Base-by-base conservation (phyloP, 441 rosid genomes). In the Populus hybrid region DNA sequence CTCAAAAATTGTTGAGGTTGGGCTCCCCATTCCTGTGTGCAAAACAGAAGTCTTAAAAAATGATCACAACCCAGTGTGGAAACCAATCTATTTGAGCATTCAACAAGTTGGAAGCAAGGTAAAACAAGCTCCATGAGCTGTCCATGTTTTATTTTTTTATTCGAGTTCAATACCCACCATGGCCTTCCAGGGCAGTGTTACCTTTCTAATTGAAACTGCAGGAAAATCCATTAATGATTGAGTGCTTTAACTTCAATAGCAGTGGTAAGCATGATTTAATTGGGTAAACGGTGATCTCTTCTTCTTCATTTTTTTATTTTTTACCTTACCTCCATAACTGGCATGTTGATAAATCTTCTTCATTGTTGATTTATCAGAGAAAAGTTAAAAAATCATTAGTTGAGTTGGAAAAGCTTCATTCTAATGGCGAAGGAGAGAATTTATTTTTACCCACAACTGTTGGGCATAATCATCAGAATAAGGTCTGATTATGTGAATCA, bases 91-190 rank as follows among this genome's bases (percentile, higher is more conserved):
- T 87, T 82, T 95, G 82, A 95, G 88, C 81, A 86, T 89, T 77
- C 97, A 93, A 83, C 98, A 93, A 89, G 90, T 93, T 50, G 98
- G 97, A 86, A 90, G 94, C 89, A 93, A 91, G 97, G 98, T 94
- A 89, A 70, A 2, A 35, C 64, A 65, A 74, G 53, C 68, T 68
- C 75, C 72, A 23, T 68, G 10, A 59, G 71, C 3, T 23, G 9
- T 8, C 8, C 9, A 31, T 68, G 9, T 68, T 77, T 21, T 64
- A 9, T 23, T 12, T 40, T 21, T 14, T 50, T 77, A 14, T 45
- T 45, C 29, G 64, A 42, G 50, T 33, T 9, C 67, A 73, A 24
- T 18, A 24, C 3, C 28, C 67, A 10, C 71, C 29, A 67, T 68
- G 72, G 29, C 45, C 26, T 74, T 29, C 40, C 10, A 3, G 50